Conservation (phyloP, 768 basidiomycete species). For the Mycena venus region DNA sequence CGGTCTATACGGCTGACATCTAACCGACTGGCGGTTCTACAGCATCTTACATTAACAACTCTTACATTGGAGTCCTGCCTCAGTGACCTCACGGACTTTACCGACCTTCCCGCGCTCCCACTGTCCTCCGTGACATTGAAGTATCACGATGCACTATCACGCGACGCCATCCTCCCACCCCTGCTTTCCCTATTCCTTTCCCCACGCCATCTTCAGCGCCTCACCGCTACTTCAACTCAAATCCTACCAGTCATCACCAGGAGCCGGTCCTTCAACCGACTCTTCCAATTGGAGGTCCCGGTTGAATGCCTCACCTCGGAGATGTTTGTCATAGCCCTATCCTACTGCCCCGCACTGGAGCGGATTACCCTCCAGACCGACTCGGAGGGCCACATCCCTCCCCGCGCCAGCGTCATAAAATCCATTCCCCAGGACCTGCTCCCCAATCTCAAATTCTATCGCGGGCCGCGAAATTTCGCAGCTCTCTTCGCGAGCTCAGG, state of each 20-base stretch:
- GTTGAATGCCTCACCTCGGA: slow-evolving; percentile 14
- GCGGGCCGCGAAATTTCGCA: slow-evolving; percentile 32
- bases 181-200: slow-evolving; percentile 32
- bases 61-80: slow-evolving; percentile 29
- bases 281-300: slow-evolving; percentile 18
- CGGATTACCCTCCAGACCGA: slow-evolving; percentile 25
- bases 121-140: slow-evolving; percentile 21
- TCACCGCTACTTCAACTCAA: slow-evolving; percentile 18
- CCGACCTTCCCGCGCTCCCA: slow-evolving; percentile 5
- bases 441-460: slow-evolving; percentile 24
- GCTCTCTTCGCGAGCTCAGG: slow-evolving; percentile 17
- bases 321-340: slow-evolving; percentile 11
- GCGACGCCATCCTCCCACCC: slow-evolving; percentile 13
- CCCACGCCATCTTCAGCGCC: slow-evolving; percentile 25
- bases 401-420: not conserved
- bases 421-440: slow-evolving; percentile 9
- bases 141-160: slow-evolving; percentile 8
- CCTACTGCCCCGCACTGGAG: slow-evolving; percentile 27
- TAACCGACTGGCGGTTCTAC: slow-evolving; percentile 19
- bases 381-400: not conserved
- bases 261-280: slow-evolving; percentile 19
- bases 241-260: slow-evolving; percentile 13
- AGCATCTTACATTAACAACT: slow-evolving; percentile 11
- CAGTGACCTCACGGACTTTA: slow-evolving; percentile 24
- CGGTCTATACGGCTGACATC: slow-evolving; percentile 22